Conservation (phyloP, 805 yeast genomes). For the Lipomyces sp. region DNA sequence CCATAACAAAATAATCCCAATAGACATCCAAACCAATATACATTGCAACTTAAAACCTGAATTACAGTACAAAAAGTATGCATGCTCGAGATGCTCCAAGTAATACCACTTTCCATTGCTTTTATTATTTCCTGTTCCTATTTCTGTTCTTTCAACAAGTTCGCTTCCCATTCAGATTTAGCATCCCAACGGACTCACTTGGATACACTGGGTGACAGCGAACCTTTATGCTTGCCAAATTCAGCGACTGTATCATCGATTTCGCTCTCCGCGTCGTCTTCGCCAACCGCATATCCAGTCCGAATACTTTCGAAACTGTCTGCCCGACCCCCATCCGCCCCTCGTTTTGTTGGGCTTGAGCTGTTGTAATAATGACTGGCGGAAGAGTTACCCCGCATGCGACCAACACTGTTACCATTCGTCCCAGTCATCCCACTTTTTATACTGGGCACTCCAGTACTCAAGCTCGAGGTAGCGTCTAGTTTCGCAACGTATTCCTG, state of each 20-base stretch:
- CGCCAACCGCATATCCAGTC: neutral
- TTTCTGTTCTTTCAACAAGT: neutral
- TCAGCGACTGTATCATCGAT: neutral
- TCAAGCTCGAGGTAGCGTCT: slow-evolving; percentile 52
- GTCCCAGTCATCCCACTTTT: slow-evolving; percentile 28
- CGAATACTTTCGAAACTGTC: slow-evolving; percentile 3
- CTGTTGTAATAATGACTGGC: slow-evolving; percentile 13
- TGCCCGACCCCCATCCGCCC: neutral
- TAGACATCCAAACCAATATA: neutral
- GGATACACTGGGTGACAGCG: slow-evolving; percentile 10
- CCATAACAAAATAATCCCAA: neutral
- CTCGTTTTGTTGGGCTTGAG: neutral
- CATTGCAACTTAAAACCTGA: neutral
- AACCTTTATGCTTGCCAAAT: neutral
- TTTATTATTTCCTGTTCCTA: neutral
- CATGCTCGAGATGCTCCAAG: neutral
- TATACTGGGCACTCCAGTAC: slow-evolving; percentile 34
- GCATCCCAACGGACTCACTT: slow-evolving; percentile 22
- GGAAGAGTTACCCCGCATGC: slow-evolving; percentile 13
- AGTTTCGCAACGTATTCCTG: slow-evolving; percentile 69
- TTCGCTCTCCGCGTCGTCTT: slow-evolving; percentile 1
- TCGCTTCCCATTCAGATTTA: slow-evolving; percentile 20
- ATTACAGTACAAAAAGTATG: neutral
- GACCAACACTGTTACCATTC: slow-evolving; percentile 13
- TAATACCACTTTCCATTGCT: neutral